These are phyloP conservation scores for Hansenula sp. DNA, from an alignment of 1,139 yeast species.

Conservation along the genomic window DNA sequence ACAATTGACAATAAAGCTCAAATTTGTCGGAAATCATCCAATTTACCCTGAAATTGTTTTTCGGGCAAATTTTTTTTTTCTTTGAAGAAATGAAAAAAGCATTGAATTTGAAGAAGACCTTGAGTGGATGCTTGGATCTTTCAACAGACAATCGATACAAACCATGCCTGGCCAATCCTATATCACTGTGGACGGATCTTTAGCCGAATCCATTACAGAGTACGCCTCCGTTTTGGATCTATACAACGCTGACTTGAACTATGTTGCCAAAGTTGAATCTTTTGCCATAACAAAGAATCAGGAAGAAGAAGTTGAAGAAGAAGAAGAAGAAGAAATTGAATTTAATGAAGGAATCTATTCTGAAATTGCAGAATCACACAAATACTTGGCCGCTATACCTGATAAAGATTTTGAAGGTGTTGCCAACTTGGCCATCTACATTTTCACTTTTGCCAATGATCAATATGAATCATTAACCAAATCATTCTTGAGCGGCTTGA, in stretches of 20 bases:
- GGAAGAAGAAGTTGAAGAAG: constrained; percentile 8
- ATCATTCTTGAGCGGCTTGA: constrained; percentile 7
- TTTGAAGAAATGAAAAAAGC: background rate
- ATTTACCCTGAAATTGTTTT: too few species aligned
- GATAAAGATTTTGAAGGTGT: constrained; percentile 19
- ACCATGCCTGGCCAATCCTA: constrained; percentile 14
- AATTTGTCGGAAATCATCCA: too few species aligned
- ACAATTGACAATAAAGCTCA: too few species aligned
- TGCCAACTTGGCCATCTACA: constrained; percentile 15
- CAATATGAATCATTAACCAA: constrained; percentile 6
- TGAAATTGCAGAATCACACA: constrained; percentile 8
- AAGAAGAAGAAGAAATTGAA: constrained; percentile 12
- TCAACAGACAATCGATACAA: too few species aligned
- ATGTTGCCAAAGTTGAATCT: constrained; percentile 8
- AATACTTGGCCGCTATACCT: constrained; percentile 8
- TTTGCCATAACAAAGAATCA: constrained; percentile 3
- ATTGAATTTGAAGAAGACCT: background rate
- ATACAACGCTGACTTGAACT: constrained; percentile 10
- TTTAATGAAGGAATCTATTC: constrained; percentile 11
- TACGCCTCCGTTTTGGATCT: constrained; percentile 14
- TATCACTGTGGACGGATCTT: constrained; percentile 16
- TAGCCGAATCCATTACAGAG: constrained; percentile 15
- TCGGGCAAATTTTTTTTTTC: background rate
- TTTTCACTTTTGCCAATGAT: constrained; percentile 9
- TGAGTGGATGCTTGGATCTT: background rate